These are phyloP conservation scores for Suhomyces tanzawaensis DNA, from an alignment of 805 yeast species.

Conservation along the genomic window DNA sequence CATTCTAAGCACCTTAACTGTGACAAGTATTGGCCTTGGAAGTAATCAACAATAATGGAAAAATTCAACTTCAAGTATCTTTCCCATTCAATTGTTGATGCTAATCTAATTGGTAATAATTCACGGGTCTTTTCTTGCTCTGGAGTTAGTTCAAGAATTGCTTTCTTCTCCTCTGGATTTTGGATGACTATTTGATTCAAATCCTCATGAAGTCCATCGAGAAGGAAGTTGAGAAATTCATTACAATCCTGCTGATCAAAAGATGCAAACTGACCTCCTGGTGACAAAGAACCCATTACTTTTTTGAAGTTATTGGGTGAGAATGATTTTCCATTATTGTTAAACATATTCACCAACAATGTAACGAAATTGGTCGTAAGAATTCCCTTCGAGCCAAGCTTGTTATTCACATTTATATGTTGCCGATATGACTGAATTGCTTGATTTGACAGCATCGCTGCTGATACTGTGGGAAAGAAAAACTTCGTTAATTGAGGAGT, in stretches of 20 bases:
- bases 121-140: conserved; percentile 77
- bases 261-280: conserved; percentile 56
- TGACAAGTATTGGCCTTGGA: conserved; percentile 89
- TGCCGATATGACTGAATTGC: conserved; percentile 50
- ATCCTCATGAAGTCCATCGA: conserved; percentile 82
- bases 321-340: conserved; percentile 45
- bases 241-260: conserved; percentile 82
- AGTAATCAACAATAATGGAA: conserved; percentile 74
- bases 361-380: conserved; percentile 67
- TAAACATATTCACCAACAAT: conserved; percentile 54
- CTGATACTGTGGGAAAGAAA: conserved; percentile 40
- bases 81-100: conserved; percentile 91
- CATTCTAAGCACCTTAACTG: conserved; percentile 73
- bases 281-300: conserved; percentile 65
- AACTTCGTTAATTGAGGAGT: conserved; percentile 62
- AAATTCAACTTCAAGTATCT: conserved; percentile 75
- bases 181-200: conserved; percentile 57
- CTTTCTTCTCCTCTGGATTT: conserved; percentile 30
- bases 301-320: conserved; percentile 66
- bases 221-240: conserved; percentile 70
- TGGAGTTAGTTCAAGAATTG: conserved; percentile 45
- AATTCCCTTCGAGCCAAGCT: conserved; percentile 77
- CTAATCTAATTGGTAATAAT: conserved; percentile 67
- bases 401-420: conserved; percentile 70
- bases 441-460: conserved; percentile 22